phyloP scores from a whole-genome alignment of 257 asterid species.

The Solanum neorickii region DNA sequence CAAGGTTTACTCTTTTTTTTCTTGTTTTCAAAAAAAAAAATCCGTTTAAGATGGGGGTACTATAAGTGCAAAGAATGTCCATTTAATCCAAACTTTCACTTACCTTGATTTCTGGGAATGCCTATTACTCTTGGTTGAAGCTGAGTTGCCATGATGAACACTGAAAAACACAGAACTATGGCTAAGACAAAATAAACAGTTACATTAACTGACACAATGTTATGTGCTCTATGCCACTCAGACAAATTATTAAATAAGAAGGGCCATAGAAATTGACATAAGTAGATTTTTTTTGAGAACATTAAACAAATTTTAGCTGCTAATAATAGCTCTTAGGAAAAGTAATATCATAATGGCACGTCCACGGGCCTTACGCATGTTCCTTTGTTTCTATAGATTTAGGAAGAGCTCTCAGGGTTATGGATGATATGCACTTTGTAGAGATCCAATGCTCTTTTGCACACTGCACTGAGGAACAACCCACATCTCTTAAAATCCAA shows the following conservation, averaged over 20 bases:
- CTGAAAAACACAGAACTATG: background rate
- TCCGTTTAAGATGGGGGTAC: background rate
- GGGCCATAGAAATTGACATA: background rate
- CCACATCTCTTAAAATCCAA: background rate
- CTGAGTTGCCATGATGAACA: slow-evolving; percentile 4
- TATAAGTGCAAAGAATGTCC: background rate
- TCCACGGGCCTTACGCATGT: background rate
- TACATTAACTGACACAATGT: background rate
- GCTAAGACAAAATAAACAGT: background rate
- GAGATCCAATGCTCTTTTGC: background rate
- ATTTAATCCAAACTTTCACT: background rate
- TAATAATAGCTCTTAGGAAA: background rate
- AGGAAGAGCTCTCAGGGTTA: background rate
- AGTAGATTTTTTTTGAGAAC: background rate
- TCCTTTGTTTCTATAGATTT: background rate
- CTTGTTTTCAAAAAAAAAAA: background rate
- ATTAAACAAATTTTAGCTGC: background rate
- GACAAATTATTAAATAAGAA: background rate
- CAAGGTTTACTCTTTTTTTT: background rate
- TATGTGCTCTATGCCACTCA: background rate
- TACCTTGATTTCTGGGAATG: slow-evolving; percentile 9
- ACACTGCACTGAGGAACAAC: background rate
- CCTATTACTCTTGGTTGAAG: slow-evolving; percentile 9
- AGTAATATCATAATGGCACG: background rate
- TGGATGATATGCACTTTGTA: background rate